Base-by-base conservation (phyloP, 768 basidiomycete species). In the Boletus pseudo-olivaceus region DNA sequence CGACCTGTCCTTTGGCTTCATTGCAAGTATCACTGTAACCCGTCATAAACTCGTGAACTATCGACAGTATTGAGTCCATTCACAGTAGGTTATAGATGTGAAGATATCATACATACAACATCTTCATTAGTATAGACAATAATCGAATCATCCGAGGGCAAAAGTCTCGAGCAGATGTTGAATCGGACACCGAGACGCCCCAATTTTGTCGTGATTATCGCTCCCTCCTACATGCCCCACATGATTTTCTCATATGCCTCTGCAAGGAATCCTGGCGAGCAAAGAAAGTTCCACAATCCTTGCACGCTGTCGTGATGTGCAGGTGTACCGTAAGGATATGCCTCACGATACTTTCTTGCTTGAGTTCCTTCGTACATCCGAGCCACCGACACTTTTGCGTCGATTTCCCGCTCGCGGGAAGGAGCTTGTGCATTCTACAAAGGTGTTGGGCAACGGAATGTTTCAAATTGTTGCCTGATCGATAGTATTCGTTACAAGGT, bases 201-300 rank as follows among this genome's bases (percentile, higher is more conserved):
- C 26, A 30, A 5, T 7, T 23, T n/a, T 15, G 15, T 15, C 5
- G 1, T 12, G 4, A 1, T 30, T 5, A 23, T 23, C 23, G 23
- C 29, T 7, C 8, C 29, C 23, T 4, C 23, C 23, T 23, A 23
- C 23, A 23, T 23, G 39, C 40, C 11, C 42, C 62, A 10, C 64
- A 59, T 8, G 64, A 58, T 3, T 65, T 67, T 37, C 20, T 65
- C 6, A 59, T 42, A 7, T 68, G 67, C 1, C 67, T 59, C 49
- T 56, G 66, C 15, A 70, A 56, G n/a, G 67, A 68, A 20, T 68
- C 67, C 11, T 4, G 45, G n/a, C 67, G 64, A 26, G 67, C 67
- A 51, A 70, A 70, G 11, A 41, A 41, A 4, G 60, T 49, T 5
- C 67, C 64, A 26, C 68, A 68, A 23, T 2, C 40, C 26, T 32